Conservation (phyloP, 2,329 filamentous ascomycete genomes). For the Xylaria multiplex region DNA sequence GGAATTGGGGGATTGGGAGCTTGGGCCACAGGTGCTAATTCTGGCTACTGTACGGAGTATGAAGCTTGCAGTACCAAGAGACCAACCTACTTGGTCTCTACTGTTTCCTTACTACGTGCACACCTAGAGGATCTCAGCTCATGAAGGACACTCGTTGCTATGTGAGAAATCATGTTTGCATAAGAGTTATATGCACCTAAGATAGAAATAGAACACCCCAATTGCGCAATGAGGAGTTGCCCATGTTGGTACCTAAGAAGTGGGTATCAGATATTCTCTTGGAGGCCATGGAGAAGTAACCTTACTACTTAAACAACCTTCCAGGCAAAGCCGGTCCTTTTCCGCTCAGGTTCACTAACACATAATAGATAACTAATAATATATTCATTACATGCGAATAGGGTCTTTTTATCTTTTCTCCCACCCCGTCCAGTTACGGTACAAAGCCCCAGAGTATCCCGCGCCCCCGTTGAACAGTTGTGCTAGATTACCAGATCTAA, state of each 20-base stretch:
- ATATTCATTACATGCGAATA: conserved; percentile 32
- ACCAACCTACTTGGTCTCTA: too few species aligned
- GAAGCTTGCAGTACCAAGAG: too few species aligned
- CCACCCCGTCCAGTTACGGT: conserved; percentile 12
- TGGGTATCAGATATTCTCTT: background rate
- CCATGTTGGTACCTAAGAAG: background rate
- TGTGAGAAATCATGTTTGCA: background rate
- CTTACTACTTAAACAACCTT: background rate
- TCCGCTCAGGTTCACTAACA: background rate
- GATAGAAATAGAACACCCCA: background rate
- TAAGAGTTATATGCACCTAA: background rate
- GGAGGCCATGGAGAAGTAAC: background rate
- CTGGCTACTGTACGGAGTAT: too few species aligned
- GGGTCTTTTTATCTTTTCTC: conserved; percentile 14
- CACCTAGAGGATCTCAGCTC: too few species aligned
- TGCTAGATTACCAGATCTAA: conserved; percentile 13
- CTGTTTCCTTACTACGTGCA: too few species aligned
- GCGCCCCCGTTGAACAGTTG: conserved; percentile 1
- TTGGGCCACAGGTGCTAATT: conserved; percentile 13
- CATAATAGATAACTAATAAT: conserved; percentile 13
- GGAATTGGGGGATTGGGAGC: background rate
- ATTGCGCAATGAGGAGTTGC: too few species aligned
- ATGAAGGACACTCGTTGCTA: too few species aligned
- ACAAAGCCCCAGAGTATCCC: conserved; percentile 13
- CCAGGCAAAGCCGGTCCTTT: background rate